Evolutionary conservation across 2,329 filamentous ascomycete genomes (phyloP).

Genomic region (Aspergillus awamori): DNA sequence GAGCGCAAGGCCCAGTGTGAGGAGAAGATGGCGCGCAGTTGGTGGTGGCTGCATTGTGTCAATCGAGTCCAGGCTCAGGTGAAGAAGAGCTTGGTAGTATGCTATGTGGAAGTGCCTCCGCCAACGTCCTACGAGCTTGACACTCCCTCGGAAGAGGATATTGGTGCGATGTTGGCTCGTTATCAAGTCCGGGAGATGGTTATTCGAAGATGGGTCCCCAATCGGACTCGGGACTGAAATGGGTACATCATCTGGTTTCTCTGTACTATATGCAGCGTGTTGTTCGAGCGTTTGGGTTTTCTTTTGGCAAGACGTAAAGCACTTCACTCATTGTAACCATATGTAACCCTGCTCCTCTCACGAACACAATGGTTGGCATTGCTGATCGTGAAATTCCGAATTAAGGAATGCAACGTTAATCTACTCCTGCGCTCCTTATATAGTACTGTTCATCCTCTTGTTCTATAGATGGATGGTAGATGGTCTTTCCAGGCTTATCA

Average conservation of each 20-base stretch:
- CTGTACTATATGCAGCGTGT: constrained; percentile 1
- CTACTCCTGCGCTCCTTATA: background rate
- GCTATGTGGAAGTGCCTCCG: constrained; percentile 87
- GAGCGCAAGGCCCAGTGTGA: constrained; percentile 56
- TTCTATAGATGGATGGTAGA: background rate
- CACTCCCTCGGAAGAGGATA: constrained; percentile 51
- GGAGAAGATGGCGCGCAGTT: constrained; percentile 45
- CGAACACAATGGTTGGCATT: background rate
- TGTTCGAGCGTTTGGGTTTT: background rate
- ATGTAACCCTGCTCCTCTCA: constrained; percentile 13
- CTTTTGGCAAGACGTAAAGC: background rate
- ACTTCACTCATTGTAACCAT: constrained; percentile 13
- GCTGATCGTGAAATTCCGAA: background rate
- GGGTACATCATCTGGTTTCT: background rate
- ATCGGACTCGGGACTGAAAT: constrained; percentile 67
- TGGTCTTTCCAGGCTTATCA: background rate
- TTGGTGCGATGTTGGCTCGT: constrained; percentile 64
- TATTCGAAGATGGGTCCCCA: constrained; percentile 80
- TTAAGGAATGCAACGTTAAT: background rate
- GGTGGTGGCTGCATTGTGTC: constrained; percentile 72
- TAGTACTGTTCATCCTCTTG: background rate
- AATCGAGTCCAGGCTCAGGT: constrained; percentile 90
- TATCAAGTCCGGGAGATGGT: constrained; percentile 82
- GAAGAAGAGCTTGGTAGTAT: constrained; percentile 83
- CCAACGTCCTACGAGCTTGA: constrained; percentile 52